Evolutionary conservation across 306 rosid species (phyloP).

Genomic region (Mimosa pudica): DNA sequence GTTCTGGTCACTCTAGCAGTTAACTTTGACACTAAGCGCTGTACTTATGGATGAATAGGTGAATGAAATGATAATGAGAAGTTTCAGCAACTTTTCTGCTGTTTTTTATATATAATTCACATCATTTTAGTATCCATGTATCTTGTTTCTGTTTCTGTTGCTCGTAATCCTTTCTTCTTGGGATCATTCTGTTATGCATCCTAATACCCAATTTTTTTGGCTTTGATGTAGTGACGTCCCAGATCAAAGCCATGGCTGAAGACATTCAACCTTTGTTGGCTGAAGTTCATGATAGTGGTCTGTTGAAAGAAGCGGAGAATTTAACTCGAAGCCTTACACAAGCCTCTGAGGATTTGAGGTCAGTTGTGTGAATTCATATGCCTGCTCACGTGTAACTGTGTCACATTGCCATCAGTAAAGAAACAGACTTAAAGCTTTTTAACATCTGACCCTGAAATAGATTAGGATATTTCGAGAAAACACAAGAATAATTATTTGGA

Average conservation of each 20-base stretch:
- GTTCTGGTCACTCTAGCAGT: conserved; percentile 16
- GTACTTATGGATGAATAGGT: conserved; percentile 10
- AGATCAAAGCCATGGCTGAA: conserved; percentile 96
- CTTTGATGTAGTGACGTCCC: conserved; percentile 83
- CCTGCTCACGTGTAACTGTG: neutral
- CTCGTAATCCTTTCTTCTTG: neutral
- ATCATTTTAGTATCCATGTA: conserved; percentile 18
- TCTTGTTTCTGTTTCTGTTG: conserved; percentile 16
- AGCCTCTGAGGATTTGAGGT: conserved; percentile 90
- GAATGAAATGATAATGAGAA: neutral
- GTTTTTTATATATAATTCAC: neutral
- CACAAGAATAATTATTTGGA: neutral
- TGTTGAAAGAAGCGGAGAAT: conserved; percentile 77
- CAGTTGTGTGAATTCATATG: conserved; percentile 32
- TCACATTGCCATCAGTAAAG: conserved; percentile 10
- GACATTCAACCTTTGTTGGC: conserved; percentile 91
- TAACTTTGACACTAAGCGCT: neutral
- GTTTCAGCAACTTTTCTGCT: neutral
- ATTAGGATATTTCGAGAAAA: conserved; percentile 4
- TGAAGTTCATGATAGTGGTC: conserved; percentile 79
- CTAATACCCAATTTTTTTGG: conserved; percentile 54
- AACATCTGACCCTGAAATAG: conserved; percentile 20
- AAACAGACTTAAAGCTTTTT: conserved; percentile 12
- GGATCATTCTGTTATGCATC: conserved; percentile 36
- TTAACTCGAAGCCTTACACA: conserved; percentile 74